Evolutionary conservation across 495 filamentous ascomycete genomes (phyloP).

Genomic region (Eremomyces bilateralis): DNA sequence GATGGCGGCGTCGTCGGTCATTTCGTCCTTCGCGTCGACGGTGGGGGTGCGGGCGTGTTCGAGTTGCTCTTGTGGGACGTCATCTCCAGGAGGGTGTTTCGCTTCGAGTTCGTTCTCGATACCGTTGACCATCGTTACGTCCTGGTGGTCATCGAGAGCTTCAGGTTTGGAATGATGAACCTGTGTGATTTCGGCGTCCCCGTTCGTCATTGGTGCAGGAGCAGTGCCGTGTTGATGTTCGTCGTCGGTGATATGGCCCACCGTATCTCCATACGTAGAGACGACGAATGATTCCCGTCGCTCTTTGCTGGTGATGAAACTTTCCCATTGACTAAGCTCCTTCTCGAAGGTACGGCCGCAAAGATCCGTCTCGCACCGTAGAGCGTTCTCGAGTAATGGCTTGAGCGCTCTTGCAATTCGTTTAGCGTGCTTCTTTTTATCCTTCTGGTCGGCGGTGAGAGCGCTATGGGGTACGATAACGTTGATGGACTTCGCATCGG

Average conservation of each 20-base stretch:
- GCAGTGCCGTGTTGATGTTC: neutral
- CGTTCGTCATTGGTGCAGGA: neutral
- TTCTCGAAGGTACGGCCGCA: slow-evolving; percentile 44
- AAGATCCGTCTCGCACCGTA: slow-evolving; percentile 60
- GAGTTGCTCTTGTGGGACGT: neutral
- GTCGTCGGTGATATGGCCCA: neutral
- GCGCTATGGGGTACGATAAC: slow-evolving; percentile 7
- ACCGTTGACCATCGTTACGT: neutral
- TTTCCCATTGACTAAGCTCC: slow-evolving; percentile 49
- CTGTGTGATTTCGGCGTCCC: neutral
- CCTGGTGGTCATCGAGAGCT: neutral
- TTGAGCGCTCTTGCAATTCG: slow-evolving; percentile 66
- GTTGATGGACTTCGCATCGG: slow-evolving; percentile 8
- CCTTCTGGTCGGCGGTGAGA: slow-evolving; percentile 40
- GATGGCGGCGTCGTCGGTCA: neutral
- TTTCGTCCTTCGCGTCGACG: neutral
- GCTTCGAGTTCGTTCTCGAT: neutral
- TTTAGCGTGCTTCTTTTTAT: slow-evolving; percentile 51
- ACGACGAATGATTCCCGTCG: slow-evolving; percentile 5
- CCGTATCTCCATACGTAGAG: slow-evolving; percentile 1
- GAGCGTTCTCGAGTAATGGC: slow-evolving; percentile 50
- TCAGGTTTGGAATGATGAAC: neutral
- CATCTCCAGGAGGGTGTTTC: neutral
- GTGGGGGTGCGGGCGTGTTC: neutral
- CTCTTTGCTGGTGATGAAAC: slow-evolving; percentile 33